phyloP scores from a whole-genome alignment of 192 early-diverging fungal species.

The Radiomyces spectabilis region DNA sequence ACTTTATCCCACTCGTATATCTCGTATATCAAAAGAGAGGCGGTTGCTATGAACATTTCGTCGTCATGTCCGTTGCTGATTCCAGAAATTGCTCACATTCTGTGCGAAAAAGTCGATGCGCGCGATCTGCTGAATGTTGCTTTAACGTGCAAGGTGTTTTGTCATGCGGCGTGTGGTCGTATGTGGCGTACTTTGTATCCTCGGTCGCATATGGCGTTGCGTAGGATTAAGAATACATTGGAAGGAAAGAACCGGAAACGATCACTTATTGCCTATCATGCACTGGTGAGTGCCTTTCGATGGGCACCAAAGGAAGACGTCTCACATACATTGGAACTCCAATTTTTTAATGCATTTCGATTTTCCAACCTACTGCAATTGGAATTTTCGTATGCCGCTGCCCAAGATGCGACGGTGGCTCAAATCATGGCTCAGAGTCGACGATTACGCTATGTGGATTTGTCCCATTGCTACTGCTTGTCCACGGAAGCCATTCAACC shows the following conservation, averaged over 20 bases:
- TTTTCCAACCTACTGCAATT: slow-evolving; percentile 12
- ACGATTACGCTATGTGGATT: slow-evolving; percentile 14
- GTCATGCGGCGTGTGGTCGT: slow-evolving; percentile 7
- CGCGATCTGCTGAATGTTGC: slow-evolving; percentile 15
- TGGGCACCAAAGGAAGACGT: slow-evolving; percentile 22
- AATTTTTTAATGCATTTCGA: slow-evolving; percentile 19
- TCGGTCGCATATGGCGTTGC: slow-evolving; percentile 11
- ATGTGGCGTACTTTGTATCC: slow-evolving; percentile 22
- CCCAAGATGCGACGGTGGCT: slow-evolving; percentile 13
- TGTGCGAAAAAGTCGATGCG: slow-evolving; percentile 16
- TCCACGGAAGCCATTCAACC: slow-evolving; percentile 24
- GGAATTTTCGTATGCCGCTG: slow-evolving; percentile 23
- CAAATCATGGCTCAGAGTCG: slow-evolving; percentile 8
- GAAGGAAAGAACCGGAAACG: slow-evolving; percentile 16
- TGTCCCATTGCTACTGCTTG: slow-evolving; percentile 24
- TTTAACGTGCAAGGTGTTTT: slow-evolving; percentile 14
- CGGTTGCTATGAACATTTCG: slow-evolving; percentile 2
- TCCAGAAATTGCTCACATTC: slow-evolving; percentile 17
- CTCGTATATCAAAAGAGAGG: no score
- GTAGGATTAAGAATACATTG: slow-evolving; percentile 23
- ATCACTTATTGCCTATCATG: no score
- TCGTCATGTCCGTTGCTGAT: slow-evolving; percentile 13
- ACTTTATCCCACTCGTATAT: no score
- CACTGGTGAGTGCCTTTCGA: slow-evolving; percentile 12
- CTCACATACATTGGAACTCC: slow-evolving; percentile 12